These are phyloP conservation scores for Bathelium albidoporum DNA, from an alignment of 495 filamentous ascomycete species.

Conservation along the genomic window DNA sequence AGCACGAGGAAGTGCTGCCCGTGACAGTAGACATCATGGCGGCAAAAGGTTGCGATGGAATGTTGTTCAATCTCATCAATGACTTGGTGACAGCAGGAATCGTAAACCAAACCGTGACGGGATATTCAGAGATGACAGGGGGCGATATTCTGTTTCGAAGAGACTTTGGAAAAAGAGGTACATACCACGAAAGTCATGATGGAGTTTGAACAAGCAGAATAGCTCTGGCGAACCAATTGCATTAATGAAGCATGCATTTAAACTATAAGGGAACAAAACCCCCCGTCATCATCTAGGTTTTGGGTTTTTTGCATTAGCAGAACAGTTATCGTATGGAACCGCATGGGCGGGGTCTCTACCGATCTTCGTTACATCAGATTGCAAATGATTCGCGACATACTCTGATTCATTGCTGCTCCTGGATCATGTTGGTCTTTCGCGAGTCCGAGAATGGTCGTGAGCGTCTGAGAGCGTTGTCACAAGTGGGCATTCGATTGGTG, in stretches of 20 bases:
- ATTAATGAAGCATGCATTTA: too few species aligned
- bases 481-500: neutral
- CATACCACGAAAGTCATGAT: neutral
- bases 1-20: conserved; percentile 45
- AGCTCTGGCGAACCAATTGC: too few species aligned
- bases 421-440: neutral
- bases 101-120: conserved; percentile 36
- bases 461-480: neutral
- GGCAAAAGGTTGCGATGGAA: conserved; percentile 51
- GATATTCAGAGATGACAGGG: conserved; percentile 26
- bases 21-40: conserved; percentile 50
- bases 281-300: too few species aligned
- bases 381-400: too few species aligned
- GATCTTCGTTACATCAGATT: too few species aligned
- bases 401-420: too few species aligned
- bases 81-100: conserved; percentile 43
- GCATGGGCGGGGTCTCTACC: too few species aligned
- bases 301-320: too few species aligned
- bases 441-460: neutral
- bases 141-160: conserved; percentile 24
- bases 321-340: too few species aligned
- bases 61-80: conserved; percentile 46
- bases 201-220: too few species aligned
- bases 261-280: too few species aligned
- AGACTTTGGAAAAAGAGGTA: neutral